These are phyloP conservation scores for Purshia tridentata DNA, from an alignment of 306 rosid genomes.

Conservation along the genomic window DNA sequence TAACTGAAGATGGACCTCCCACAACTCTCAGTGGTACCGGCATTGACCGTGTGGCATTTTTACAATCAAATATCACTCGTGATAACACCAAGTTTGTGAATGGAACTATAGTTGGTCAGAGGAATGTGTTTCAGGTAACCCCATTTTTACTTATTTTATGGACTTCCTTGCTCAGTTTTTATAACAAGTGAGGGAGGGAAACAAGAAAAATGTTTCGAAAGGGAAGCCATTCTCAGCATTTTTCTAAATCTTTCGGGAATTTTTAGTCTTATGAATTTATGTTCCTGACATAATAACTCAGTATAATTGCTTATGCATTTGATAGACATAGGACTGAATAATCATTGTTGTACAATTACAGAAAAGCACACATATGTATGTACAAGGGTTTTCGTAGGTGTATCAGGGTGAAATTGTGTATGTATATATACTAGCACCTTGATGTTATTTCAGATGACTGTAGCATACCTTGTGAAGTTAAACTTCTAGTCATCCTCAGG, in stretches of 20 bases:
- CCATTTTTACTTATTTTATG: not conserved
- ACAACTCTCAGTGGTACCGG: conserved; percentile 98
- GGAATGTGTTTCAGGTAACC: conserved; percentile 88
- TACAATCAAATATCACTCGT: conserved; percentile 89
- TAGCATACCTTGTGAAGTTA: not conserved
- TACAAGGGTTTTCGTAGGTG: not conserved
- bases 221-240: not conserved
- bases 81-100: conserved; percentile 93
- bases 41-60: conserved; percentile 80
- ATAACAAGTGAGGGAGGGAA: not conserved
- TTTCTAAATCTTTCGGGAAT: not conserved
- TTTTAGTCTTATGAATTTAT: too few species aligned
- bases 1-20: conserved; percentile 93
- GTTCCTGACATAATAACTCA: not conserved
- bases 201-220: not conserved
- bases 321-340: not conserved
- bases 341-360: not conserved
- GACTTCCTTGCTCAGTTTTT: not conserved
- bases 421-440: not conserved
- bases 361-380: not conserved
- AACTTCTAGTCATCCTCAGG: not conserved
- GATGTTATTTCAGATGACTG: not conserved
- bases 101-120: conserved; percentile 78
- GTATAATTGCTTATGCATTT: not conserved
- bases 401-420: not conserved